Conservation (phyloP, 2,329 filamentous ascomycete species). For the Aspergillus amoenus region DNA sequence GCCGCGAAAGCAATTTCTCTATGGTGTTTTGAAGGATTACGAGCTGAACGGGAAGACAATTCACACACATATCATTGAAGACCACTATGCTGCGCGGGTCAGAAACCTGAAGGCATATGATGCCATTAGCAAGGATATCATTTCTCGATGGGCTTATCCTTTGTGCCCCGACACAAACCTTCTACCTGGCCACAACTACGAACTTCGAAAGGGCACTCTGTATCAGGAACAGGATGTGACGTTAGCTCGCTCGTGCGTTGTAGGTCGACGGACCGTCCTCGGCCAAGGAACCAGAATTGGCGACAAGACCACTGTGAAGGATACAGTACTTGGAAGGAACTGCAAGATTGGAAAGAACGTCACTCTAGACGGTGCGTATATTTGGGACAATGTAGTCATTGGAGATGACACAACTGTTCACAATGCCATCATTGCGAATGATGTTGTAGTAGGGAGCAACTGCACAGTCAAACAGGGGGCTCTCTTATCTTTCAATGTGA, state of each 20-base stretch:
- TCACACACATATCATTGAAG: constrained; percentile 78
- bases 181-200: constrained; percentile 73
- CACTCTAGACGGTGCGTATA: constrained; percentile 72
- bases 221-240: constrained; percentile 78
- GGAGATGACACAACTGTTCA: constrained; percentile 71
- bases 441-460: constrained; percentile 68
- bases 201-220: constrained; percentile 65
- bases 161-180: constrained; percentile 88
- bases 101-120: constrained; percentile 88
- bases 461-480: constrained; percentile 70
- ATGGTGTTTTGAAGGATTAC: constrained; percentile 92
- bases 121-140: constrained; percentile 80
- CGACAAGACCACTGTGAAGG: constrained; percentile 66
- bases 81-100: constrained; percentile 83
- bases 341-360: constrained; percentile 88
- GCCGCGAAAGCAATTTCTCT: constrained; percentile 82
- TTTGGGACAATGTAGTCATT: constrained; percentile 83
- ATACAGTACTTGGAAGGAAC: constrained; percentile 77
- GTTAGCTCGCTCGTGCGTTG: constrained; percentile 68
- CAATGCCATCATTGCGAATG: constrained; percentile 73
- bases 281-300: constrained; percentile 76
- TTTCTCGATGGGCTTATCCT: constrained; percentile 83
- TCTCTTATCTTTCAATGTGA: constrained; percentile 76
- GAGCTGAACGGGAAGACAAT: constrained; percentile 98
- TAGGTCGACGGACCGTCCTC: constrained; percentile 70